These are phyloP conservation scores for Elsinoe fawcettii DNA, from an alignment of 2,329 filamentous ascomycete species.

Conservation along the genomic window DNA sequence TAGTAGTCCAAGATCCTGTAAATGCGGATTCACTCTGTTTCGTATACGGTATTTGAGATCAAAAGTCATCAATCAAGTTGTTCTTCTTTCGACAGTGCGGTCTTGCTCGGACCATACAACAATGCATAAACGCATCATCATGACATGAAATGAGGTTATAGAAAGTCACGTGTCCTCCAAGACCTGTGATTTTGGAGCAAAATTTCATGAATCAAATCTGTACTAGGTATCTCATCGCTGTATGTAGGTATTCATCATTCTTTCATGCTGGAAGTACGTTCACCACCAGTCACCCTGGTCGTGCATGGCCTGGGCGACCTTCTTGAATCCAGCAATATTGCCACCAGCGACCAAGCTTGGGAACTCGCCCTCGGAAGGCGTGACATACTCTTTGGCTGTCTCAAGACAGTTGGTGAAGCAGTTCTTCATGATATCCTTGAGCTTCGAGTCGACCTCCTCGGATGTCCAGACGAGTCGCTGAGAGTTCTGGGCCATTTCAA, in stretches of 20 bases:
- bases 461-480: constrained; percentile 74
- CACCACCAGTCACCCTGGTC: constrained; percentile 92
- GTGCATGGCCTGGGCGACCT: constrained; percentile 89
- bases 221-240: constrained; percentile 3
- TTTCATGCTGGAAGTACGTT: not conserved
- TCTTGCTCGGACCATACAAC: too few species aligned
- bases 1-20: not conserved
- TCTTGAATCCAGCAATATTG: constrained; percentile 97
- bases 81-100: too few species aligned
- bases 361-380: constrained; percentile 69
- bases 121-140: not conserved
- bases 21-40: not conserved
- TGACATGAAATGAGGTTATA: not conserved
- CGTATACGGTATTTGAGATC: too few species aligned
- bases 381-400: constrained; percentile 84
- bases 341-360: constrained; percentile 85
- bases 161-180: not conserved
- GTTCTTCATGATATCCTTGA: constrained; percentile 90
- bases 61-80: too few species aligned
- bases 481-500: constrained; percentile 99
- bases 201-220: too few species aligned
- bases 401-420: constrained; percentile 84
- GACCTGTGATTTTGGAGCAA: not conserved
- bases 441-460: constrained; percentile 84
- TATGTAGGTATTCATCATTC: not conserved